phyloP scores from a whole-genome alignment of 331 rosid species.

The Erythrophleum ivorense region DNA sequence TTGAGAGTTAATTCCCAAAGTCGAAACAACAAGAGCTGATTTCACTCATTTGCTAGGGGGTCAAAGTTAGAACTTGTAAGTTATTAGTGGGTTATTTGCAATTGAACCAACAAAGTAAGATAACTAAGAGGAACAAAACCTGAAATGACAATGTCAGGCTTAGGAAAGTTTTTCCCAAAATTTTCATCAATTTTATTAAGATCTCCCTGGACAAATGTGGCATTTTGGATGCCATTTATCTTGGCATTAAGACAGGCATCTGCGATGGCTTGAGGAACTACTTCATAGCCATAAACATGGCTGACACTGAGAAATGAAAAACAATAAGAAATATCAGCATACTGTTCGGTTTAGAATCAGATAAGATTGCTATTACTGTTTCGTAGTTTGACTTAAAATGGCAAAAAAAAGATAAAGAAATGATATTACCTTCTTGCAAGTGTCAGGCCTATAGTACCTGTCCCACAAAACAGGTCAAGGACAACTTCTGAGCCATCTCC shows the following conservation, averaged over 20 bases:
- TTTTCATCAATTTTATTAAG: constrained; percentile 88
- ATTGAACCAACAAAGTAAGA: constrained; percentile 28
- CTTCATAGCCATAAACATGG: constrained; percentile 94
- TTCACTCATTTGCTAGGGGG: not conserved
- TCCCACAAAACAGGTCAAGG: constrained; percentile 98
- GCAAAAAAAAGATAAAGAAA: constrained; percentile 21
- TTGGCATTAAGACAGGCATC: constrained; percentile 86
- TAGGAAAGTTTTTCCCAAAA: constrained; percentile 85
- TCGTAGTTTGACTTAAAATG: constrained; percentile 13
- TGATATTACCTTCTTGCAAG: constrained; percentile 78
- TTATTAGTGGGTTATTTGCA: not conserved
- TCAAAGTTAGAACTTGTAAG: not conserved
- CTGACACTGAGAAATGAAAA: constrained; percentile 59
- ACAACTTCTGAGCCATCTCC: constrained; percentile 91
- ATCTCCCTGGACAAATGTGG: constrained; percentile 92
- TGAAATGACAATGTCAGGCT: constrained; percentile 89
- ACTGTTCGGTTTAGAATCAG: not conserved
- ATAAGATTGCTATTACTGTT: constrained; percentile 22
- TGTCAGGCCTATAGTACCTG: constrained; percentile 95
- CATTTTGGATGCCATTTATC: constrained; percentile 77
- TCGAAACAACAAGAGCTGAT: not conserved
- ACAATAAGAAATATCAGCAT: not conserved
- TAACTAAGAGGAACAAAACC: constrained; percentile 53
- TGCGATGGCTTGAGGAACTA: constrained; percentile 83
- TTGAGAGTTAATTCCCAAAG: not conserved